A percentile compares a stretch with the other conserved stretches of the same genome.
phyloP scores from a whole-genome alignment of 2,329 filamentous ascomycete genomes.

The Fusarium domesticum region DNA sequence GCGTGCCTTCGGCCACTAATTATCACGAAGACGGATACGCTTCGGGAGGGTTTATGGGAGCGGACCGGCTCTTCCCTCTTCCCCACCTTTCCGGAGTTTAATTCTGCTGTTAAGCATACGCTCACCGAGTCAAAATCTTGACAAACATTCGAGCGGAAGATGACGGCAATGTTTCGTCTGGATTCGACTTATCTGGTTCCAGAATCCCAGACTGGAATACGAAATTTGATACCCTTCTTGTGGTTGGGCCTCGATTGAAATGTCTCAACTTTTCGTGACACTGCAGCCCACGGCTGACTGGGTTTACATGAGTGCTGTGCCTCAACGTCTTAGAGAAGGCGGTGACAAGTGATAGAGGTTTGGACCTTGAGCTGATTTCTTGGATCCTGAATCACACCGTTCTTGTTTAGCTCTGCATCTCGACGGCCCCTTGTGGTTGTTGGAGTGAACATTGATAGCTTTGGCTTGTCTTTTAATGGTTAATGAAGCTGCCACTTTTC shows the following conservation, averaged over 20 bases:
- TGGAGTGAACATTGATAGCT: no score
- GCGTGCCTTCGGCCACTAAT: not conserved
- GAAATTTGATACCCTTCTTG: constrained; percentile 17
- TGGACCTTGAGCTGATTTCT: not conserved
- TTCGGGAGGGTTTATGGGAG: constrained; percentile 26
- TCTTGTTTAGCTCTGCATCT: no score
- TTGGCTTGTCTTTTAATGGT: no score
- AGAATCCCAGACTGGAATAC: constrained; percentile 7
- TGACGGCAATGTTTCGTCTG: constrained; percentile 9
- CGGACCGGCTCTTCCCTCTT: constrained; percentile 25
- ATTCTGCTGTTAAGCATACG: constrained; percentile 2
- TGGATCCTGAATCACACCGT: not conserved
- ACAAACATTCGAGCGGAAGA: constrained; percentile 18
- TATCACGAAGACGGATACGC: constrained; percentile 8
- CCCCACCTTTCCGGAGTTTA: constrained; percentile 9
- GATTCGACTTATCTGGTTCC: constrained; percentile 17
- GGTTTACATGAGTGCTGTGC: constrained; percentile 25
- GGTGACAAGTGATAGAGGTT: constrained; percentile 10
- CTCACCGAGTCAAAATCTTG: constrained; percentile 9
- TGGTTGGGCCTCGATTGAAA: constrained; percentile 21
- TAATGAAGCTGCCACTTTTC: no score
- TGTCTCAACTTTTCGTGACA: constrained; percentile 22
- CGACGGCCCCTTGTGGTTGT: no score
- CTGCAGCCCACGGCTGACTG: constrained; percentile 13
- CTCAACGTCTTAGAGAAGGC: constrained; percentile 5